Evolutionary conservation across 2,329 filamentous ascomycete species (phyloP).

Genomic region (Aspergillus transmontanensis): DNA sequence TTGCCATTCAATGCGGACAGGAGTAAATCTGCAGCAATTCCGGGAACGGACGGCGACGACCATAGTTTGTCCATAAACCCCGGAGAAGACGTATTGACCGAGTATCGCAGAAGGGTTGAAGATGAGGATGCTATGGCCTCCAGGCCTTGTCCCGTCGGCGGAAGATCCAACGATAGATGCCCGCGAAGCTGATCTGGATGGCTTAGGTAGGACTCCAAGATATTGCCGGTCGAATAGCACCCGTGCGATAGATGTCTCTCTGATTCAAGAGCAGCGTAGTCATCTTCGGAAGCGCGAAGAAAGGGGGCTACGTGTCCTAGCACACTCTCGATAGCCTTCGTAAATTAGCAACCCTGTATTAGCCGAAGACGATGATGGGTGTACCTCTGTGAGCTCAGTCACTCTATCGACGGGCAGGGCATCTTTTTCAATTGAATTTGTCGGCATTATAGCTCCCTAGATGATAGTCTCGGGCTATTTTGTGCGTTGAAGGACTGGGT

Average conservation of each 20-base stretch:
- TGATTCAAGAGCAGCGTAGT: not conserved
- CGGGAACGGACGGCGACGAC: not conserved
- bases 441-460: not conserved
- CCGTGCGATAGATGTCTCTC: not conserved
- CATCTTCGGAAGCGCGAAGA: not conserved
- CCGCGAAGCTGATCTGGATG: not conserved
- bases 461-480: not conserved
- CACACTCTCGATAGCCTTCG: not conserved
- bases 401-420: not conserved
- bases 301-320: not conserved
- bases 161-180: not conserved
- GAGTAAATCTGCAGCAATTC: not conserved
- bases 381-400: not conserved
- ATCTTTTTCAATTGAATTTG: not conserved
- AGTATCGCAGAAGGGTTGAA: not conserved
- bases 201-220: not conserved
- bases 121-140: not conserved
- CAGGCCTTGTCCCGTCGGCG: not conserved
- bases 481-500: not conserved
- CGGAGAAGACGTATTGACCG: not conserved
- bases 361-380: not conserved
- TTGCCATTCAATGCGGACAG: not conserved
- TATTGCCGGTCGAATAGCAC: not conserved
- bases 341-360: not conserved
- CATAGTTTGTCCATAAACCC: slow-evolving; percentile 3